Base-by-base conservation (phyloP, 495 filamentous ascomycete species). In the Collariella sp. region DNA sequence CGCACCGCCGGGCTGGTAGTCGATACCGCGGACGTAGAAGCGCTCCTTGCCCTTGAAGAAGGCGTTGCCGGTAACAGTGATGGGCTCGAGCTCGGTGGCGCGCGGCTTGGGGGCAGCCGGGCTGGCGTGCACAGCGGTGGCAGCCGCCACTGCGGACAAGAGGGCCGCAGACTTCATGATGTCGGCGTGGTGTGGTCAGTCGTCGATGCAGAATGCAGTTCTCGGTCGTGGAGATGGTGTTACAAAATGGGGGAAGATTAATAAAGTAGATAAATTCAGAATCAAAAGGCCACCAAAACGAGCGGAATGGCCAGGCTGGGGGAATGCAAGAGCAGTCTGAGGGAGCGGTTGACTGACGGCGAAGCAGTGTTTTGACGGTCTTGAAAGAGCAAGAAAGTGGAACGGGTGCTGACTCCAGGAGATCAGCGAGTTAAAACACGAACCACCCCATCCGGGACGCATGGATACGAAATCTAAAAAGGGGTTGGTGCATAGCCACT, bases 11-110 rank as follows among this genome's bases (percentile, higher is more conserved):
- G 91, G 91, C 71, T 96, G 91, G 72, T 95, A 96, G 76, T 95
- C 93, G 60, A 98, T 83, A 67, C 93, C 93, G 50, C 90, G 88
- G 50, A 98, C 82, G 72, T 95, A 96, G 81, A 96, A 98, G 58
- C 93, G 82, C 26, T 83, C 67, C 49, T 80, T 69, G 52, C 88
- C 90, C 63, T 85, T 78, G 76, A 89, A 96, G 80, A 96, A 96
- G 56, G 93, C 88, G 56, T 74, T 75, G 41, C 71, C 72, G 18
- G 62, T 74, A 31, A 62, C 60, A 9, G 72, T 73, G 58, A 75
- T 68, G 49, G 72, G 70, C 22, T 67, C 61, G 55, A 72, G 29
- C 39, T 61, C 56, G 40, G 60, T 57, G 18, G 62, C 59, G 53
- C 70, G 85, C 74, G 61, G 80, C 75, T 73, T 79, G 75, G 67